phyloP scores from a whole-genome alignment of 2,329 filamentous ascomycete genomes.

The Rutstroemia sydowiana region DNA sequence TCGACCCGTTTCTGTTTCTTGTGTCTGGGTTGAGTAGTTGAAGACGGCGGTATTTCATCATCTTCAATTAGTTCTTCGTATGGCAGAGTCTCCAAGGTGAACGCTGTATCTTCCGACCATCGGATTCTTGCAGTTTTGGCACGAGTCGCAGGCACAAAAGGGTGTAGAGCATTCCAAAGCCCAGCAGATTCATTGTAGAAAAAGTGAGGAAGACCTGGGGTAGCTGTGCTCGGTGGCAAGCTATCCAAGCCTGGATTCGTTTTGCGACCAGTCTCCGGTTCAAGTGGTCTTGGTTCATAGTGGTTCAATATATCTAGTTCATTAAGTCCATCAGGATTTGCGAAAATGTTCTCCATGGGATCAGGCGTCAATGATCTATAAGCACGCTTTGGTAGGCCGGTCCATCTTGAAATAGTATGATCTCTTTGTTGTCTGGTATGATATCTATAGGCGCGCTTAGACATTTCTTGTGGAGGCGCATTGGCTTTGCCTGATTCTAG shows the following conservation, averaged over 20 bases:
- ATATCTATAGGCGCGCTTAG: slow-evolving; percentile 2
- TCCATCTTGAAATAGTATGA: not conserved
- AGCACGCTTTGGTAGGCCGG: not conserved
- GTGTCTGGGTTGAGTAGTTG: not conserved
- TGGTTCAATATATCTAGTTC: slow-evolving; percentile 20
- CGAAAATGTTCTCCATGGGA: slow-evolving; percentile 1
- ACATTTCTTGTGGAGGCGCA: not conserved
- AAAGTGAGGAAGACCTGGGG: not conserved
- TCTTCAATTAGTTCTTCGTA: slow-evolving; percentile 32
- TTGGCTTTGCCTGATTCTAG: not conserved
- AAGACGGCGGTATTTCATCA: slow-evolving; percentile 16
- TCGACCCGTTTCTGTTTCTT: not conserved
- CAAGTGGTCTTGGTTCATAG: slow-evolving; percentile 19
- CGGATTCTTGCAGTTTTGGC: slow-evolving; percentile 9
- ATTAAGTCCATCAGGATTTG: slow-evolving; percentile 6
- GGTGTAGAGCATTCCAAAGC: slow-evolving; percentile 2
- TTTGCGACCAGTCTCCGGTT: slow-evolving; percentile 3
- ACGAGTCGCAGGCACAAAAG: slow-evolving; percentile 1
- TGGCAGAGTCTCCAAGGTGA: slow-evolving; percentile 36
- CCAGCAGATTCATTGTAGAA: slow-evolving; percentile 9
- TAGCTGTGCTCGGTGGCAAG: slow-evolving; percentile 15
- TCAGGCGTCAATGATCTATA: slow-evolving; percentile 4
- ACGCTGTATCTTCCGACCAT: slow-evolving; percentile 33
- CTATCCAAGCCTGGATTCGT: slow-evolving; percentile 25
- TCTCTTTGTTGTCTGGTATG: slow-evolving; percentile 3